phyloP scores from a whole-genome alignment of 345 rosid species.

The Arabidopsis suecica region DNA sequence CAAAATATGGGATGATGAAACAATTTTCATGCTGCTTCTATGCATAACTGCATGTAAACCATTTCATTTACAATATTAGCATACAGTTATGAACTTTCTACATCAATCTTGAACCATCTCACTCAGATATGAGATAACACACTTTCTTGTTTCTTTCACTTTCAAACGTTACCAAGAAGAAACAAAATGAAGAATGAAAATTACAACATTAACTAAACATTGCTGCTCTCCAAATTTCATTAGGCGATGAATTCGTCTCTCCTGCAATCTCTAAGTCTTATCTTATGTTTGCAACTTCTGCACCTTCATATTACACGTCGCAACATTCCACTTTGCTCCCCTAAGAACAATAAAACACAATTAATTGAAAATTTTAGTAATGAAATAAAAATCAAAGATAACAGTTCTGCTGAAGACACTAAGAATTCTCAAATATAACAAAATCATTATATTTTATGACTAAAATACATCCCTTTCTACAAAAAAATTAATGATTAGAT shows the following conservation, averaged over 20 bases:
- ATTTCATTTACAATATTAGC: background rate
- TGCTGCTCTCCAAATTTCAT: background rate
- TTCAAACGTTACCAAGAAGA: background rate
- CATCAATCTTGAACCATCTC: no score
- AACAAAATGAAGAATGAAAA: background rate
- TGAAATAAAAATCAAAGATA: no score
- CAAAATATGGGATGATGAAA: conserved; percentile 1
- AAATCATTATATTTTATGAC: no score
- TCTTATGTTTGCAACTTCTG: conserved; percentile 43
- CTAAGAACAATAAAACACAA: conserved; percentile 38
- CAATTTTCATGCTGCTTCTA: conserved; percentile 25
- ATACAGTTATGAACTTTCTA: no score
- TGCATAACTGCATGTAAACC: conserved; percentile 30
- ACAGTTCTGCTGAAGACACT: no score
- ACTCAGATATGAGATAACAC: no score
- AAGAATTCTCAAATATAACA: no score
- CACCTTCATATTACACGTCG: conserved; percentile 48
- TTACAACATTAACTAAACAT: conserved; percentile 1
- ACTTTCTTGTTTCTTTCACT: background rate
- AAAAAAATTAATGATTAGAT: no score
- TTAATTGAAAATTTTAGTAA: background rate
- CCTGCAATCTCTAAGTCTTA: conserved; percentile 50
- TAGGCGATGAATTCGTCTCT: conserved; percentile 58
- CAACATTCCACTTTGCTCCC: conserved; percentile 64
- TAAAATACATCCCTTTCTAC: no score